Percentiles rank a stretch among this genome's conserved stretches.
Conservation (phyloP, 2,329 filamentous ascomycete species). For the Penicillium capsulatum region DNA sequence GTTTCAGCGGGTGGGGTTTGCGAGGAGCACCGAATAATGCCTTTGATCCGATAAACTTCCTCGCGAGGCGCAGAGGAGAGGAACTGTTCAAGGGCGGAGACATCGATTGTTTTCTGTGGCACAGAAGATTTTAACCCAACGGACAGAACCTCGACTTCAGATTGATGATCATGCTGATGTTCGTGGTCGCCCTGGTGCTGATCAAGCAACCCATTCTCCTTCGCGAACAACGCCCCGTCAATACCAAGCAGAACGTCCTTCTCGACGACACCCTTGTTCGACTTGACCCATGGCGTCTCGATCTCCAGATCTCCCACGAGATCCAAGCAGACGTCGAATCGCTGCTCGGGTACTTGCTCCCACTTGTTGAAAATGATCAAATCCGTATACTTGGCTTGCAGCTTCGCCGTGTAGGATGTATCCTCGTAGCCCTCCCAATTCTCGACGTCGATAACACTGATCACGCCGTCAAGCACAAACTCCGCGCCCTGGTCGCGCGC, state of each 20-base stretch:
- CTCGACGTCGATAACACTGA: slow-evolving; percentile 88
- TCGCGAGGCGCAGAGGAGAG: slow-evolving; percentile 77
- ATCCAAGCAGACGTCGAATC: slow-evolving; percentile 74
- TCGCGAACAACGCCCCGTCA: slow-evolving; percentile 65
- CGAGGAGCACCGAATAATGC: slow-evolving; percentile 49
- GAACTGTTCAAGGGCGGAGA: slow-evolving; percentile 60
- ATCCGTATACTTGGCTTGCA: slow-evolving; percentile 88
- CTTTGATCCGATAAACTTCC: slow-evolving; percentile 94
- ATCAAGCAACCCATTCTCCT: slow-evolving; percentile 34
- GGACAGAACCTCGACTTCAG: slow-evolving; percentile 86
- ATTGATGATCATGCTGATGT: slow-evolving; percentile 57
- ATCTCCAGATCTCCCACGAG: slow-evolving; percentile 75
- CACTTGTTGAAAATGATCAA: slow-evolving; percentile 91
- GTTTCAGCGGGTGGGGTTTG: slow-evolving; percentile 45
- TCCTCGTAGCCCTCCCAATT: slow-evolving; percentile 94
- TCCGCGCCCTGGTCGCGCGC: slow-evolving; percentile 55
- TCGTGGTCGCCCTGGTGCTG: slow-evolving; percentile 30
- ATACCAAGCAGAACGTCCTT: slow-evolving; percentile 80
- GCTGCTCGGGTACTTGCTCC: slow-evolving; percentile 69
- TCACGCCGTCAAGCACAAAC: slow-evolving; percentile 79
- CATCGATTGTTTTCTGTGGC: slow-evolving; percentile 49
- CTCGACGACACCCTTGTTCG: slow-evolving; percentile 71
- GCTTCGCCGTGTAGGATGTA: slow-evolving; percentile 78
- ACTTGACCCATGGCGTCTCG: slow-evolving; percentile 79
- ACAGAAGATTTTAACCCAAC: slow-evolving; percentile 58